These are phyloP conservation scores for Brassica hybrid DNA, from an alignment of 441 rosid species.

Conservation along the genomic window DNA sequence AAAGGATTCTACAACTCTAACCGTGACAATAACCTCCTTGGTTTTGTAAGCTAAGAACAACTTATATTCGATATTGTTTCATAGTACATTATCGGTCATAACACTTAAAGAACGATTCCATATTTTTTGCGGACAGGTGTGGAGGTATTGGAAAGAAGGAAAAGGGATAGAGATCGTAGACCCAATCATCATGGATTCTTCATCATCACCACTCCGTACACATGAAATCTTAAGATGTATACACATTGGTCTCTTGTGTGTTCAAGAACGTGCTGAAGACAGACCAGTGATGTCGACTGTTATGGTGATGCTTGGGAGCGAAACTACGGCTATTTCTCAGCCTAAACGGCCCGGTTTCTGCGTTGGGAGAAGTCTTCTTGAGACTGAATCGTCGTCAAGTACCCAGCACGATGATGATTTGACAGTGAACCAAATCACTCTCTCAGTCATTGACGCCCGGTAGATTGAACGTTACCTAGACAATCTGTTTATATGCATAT, in stretches of 20 bases:
- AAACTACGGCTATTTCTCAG: slow-evolving; percentile 2
- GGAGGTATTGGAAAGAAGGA: slow-evolving; percentile 4
- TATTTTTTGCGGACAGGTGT: not conserved
- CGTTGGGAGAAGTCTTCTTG: not conserved
- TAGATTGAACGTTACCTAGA: not conserved
- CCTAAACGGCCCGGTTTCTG: not conserved
- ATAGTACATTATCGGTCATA: not conserved
- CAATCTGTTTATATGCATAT: not conserved
- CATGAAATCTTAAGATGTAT: slow-evolving; percentile 1
- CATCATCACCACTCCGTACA: not conserved
- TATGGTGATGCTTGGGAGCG: not conserved
- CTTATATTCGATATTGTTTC: not conserved
- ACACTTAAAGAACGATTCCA: not conserved
- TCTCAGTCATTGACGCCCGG: not conserved
- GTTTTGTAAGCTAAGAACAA: not conserved
- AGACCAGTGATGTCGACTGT: not conserved
- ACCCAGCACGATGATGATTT: not conserved
- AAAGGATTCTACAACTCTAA: not conserved
- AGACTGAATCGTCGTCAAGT: not conserved
- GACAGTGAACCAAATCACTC: not conserved
- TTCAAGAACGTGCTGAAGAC: slow-evolving; percentile 1
- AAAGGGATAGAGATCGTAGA: not conserved
- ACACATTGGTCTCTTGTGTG: slow-evolving; percentile 11
- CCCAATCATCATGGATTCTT: not conserved
- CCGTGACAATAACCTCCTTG: not conserved